A percentile compares a stretch with the other conserved stretches of the same genome.
phyloP scores from a whole-genome alignment of 805 yeast genomes.

The Ogataea allantospora region DNA sequence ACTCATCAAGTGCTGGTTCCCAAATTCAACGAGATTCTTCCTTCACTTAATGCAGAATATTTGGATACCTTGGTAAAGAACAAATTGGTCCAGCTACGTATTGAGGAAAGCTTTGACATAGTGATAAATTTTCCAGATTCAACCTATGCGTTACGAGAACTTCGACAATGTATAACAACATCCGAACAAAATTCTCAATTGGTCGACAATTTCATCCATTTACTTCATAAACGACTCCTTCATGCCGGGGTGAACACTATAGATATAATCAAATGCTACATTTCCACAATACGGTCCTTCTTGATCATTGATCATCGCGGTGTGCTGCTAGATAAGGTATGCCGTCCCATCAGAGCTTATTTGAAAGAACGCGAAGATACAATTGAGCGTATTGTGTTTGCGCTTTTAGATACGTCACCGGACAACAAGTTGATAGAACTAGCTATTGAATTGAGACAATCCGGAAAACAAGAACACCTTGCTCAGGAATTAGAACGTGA shows the following conservation, averaged over 20 bases:
- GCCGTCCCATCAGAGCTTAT: slow-evolving; percentile 71
- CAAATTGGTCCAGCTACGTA: slow-evolving; percentile 43
- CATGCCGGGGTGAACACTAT: slow-evolving; percentile 82
- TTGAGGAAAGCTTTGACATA: slow-evolving; percentile 57
- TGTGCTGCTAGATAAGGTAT: slow-evolving; percentile 72
- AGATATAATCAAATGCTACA: slow-evolving; percentile 66
- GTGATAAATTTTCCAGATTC: slow-evolving; percentile 54
- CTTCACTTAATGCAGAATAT: slow-evolving; percentile 14
- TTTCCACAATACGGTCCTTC: slow-evolving; percentile 69
- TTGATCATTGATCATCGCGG: slow-evolving; percentile 83
- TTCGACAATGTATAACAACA: slow-evolving; percentile 49
- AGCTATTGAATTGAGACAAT: slow-evolving; percentile 48
- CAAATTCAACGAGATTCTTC: slow-evolving; percentile 20
- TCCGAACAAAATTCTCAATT: slow-evolving; percentile 49
- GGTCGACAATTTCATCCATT: slow-evolving; percentile 47
- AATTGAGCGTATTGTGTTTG: slow-evolving; percentile 64
- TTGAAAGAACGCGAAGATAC: slow-evolving; percentile 74
- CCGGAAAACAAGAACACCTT: slow-evolving; percentile 25
- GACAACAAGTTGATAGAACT: slow-evolving; percentile 50
- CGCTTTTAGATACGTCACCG: slow-evolving; percentile 52
- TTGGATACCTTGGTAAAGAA: slow-evolving; percentile 22
- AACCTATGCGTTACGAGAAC: slow-evolving; percentile 52
- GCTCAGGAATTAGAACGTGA: slow-evolving; percentile 43
- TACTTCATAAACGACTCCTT: slow-evolving; percentile 48
- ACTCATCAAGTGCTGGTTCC: slow-evolving; percentile 40